Percentiles rank a stretch among this genome's conserved stretches.
Conservation (phyloP, 2,329 filamentous ascomycete species). For the Penicillium psychrosexuale region DNA sequence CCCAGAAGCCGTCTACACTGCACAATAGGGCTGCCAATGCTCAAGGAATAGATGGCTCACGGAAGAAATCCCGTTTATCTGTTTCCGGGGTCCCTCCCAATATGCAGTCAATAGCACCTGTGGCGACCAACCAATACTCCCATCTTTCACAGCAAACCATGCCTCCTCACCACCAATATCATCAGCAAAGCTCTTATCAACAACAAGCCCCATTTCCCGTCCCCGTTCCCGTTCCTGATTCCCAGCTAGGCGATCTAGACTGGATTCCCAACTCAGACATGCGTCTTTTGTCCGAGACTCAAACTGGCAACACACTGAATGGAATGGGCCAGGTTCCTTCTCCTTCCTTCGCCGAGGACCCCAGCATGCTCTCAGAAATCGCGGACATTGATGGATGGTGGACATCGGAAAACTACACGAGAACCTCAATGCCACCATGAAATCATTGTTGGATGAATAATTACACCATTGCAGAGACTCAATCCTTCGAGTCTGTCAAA, state of each 20-base stretch:
- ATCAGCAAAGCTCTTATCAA: constrained; percentile 3
- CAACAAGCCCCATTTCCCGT: constrained; percentile 10
- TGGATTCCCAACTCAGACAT: constrained; percentile 32
- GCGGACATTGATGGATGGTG: constrained; percentile 35
- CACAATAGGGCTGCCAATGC: not conserved
- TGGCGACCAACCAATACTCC: constrained; percentile 4
- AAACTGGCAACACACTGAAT: constrained; percentile 10
- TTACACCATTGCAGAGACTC: no score
- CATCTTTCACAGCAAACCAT: constrained; percentile 6
- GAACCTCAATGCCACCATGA: not conserved
- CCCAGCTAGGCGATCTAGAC: constrained; percentile 25
- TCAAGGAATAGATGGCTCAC: constrained; percentile 11
- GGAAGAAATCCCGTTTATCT: constrained; percentile 27
- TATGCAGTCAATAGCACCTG: not conserved
- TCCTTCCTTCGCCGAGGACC: constrained; percentile 13
- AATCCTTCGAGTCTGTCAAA: not conserved
- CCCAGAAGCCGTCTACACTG: constrained; percentile 11
- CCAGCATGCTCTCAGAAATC: constrained; percentile 21
- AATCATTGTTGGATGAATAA: not conserved
- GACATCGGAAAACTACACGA: constrained; percentile 18
- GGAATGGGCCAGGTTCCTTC: constrained; percentile 6
- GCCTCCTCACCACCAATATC: constrained; percentile 2
- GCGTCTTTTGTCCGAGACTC: constrained; percentile 23
- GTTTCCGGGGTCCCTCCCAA: not conserved
- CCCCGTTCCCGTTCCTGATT: not conserved